Conservation (phyloP, 148 eudicot species). For the Fagopyrum esculentum region DNA sequence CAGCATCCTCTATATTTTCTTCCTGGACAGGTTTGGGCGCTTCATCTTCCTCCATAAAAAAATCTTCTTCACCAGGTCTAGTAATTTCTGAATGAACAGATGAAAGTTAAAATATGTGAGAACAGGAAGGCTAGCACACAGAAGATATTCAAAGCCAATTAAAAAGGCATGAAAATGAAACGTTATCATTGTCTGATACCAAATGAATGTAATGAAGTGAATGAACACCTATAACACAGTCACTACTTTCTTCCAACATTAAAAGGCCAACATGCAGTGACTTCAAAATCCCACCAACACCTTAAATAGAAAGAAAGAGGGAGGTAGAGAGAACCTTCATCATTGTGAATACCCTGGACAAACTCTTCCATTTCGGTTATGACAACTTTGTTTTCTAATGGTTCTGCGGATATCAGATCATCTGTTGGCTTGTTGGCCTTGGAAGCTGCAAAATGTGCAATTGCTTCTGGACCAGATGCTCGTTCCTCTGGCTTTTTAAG, state of each 20-base stretch:
- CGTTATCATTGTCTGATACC: neutral
- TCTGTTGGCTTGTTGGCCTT: conserved; percentile 33
- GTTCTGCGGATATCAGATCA: conserved; percentile 41
- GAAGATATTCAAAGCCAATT: neutral
- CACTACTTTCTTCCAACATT: neutral
- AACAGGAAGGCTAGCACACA: neutral
- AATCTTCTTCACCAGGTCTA: conserved; percentile 67
- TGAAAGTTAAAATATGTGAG: conserved; percentile 7
- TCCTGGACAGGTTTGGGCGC: conserved; percentile 43
- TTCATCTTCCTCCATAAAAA: conserved; percentile 93
- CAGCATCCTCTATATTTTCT: conserved; percentile 36
- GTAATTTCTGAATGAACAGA: conserved; percentile 51
- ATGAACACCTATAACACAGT: neutral
- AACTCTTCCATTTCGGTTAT: conserved; percentile 99
- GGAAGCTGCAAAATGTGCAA: conserved; percentile 57
- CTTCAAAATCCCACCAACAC: neutral
- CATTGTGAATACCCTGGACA: conserved; percentile 94
- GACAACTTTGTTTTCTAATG: conserved; percentile 76
- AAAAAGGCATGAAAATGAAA: neutral
- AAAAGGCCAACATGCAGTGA: neutral
- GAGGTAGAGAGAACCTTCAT: conserved; percentile 53
- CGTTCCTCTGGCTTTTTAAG: conserved; percentile 51
- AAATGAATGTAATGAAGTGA: neutral
- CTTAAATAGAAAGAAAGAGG: conserved; percentile 8
- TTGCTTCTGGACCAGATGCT: conserved; percentile 48